These are phyloP conservation scores for Vitis cinerea DNA, from an alignment of 164 flowering plant genomes.

Conservation along the genomic window DNA sequence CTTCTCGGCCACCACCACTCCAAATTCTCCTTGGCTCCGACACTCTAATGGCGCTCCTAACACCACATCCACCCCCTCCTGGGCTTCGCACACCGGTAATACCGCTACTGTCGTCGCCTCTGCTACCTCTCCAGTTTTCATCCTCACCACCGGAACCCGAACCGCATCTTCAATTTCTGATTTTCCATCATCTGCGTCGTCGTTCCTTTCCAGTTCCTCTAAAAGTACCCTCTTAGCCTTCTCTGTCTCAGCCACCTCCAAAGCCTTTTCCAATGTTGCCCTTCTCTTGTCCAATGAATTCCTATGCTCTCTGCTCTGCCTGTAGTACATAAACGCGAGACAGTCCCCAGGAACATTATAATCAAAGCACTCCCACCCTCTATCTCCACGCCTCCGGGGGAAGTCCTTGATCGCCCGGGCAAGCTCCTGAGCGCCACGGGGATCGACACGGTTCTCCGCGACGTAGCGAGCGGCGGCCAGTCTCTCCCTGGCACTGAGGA, in stretches of 20 bases:
- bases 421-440: constrained; percentile 52
- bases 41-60: constrained; percentile 60
- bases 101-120: constrained; percentile 61
- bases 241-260: constrained; percentile 52
- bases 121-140: constrained; percentile 73
- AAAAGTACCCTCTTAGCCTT: constrained; percentile 37
- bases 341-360: constrained; percentile 66
- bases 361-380: constrained; percentile 62
- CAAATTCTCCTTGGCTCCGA: constrained; percentile 55
- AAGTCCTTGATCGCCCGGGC: constrained; percentile 86
- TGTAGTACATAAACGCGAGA: constrained; percentile 58
- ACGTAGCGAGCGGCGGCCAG: constrained; percentile 47
- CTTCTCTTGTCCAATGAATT: constrained; percentile 37
- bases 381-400: constrained; percentile 60
- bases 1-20: constrained; percentile 72
- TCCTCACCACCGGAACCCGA: constrained; percentile 78
- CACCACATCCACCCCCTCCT: constrained; percentile 41
- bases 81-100: constrained; percentile 60
- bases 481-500: constrained; percentile 53
- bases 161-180: constrained; percentile 15
- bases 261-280: constrained; percentile 45
- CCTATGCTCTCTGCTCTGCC: constrained; percentile 62
- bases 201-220: constrained; percentile 41
- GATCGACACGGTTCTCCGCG: constrained; percentile 40
- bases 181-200: constrained; percentile 19